A percentile compares a stretch with the other conserved stretches of the same genome.
Evolutionary conservation across 1,284 basidiomycete species (phyloP).

Genomic region (Rugosomyces carneus): DNA sequence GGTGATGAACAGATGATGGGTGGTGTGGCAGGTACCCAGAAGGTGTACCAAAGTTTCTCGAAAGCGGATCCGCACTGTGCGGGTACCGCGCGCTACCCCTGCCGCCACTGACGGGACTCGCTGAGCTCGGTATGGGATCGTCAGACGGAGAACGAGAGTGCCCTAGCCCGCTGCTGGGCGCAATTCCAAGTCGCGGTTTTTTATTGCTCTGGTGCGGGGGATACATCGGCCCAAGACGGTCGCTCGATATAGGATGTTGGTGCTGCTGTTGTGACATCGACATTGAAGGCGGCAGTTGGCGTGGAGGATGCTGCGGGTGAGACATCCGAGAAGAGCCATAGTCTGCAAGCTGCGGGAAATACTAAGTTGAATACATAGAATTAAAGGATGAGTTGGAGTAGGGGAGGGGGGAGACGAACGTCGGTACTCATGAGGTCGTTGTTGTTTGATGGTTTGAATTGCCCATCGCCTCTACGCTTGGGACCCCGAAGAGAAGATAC

Average conservation of each 20-base stretch:
- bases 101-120: constrained; percentile 9
- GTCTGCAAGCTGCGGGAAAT: constrained; percentile 7
- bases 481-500: constrained; percentile 4
- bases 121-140: constrained; percentile 6
- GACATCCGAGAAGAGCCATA: constrained; percentile 4
- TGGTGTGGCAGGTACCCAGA: constrained; percentile 17
- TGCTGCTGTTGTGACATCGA: constrained; percentile 10
- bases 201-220: constrained; percentile 11
- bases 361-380: neutral
- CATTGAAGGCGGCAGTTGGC: constrained; percentile 9
- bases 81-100: constrained; percentile 6
- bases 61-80: neutral
- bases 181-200: constrained; percentile 11
- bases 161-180: neutral
- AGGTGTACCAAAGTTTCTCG: neutral
- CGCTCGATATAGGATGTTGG: constrained; percentile 14
- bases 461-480: constrained; percentile 14
- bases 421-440: constrained; percentile 8
- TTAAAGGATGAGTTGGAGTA: neutral
- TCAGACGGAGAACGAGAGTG: constrained; percentile 13
- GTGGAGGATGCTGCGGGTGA: constrained; percentile 5
- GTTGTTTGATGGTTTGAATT: constrained; percentile 8
- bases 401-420: constrained; percentile 4
- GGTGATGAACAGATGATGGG: constrained; percentile 18
- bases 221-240: constrained; percentile 10